These are phyloP conservation scores for Scutellaria galericulata DNA, from an alignment of 257 asterid species.

Conservation along the genomic window DNA sequence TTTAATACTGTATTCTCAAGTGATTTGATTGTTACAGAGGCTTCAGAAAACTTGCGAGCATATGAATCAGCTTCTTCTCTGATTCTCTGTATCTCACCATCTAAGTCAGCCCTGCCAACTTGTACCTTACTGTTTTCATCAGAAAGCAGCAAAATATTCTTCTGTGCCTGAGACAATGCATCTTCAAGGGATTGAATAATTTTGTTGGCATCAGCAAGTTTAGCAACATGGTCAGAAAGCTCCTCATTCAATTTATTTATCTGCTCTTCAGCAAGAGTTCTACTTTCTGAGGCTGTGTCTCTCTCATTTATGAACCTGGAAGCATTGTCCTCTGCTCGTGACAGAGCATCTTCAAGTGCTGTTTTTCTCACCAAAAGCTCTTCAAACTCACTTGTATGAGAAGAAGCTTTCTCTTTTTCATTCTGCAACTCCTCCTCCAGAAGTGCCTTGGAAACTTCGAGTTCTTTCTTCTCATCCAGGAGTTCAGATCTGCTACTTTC, in stretches of 20 bases:
- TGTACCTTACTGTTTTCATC: conserved; percentile 61
- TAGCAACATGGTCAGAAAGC: conserved; percentile 47
- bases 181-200: conserved; percentile 79
- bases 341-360: conserved; percentile 63
- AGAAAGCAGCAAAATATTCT: conserved; percentile 56
- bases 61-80: conserved; percentile 66
- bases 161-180: conserved; percentile 65
- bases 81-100: conserved; percentile 67
- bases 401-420: conserved; percentile 59
- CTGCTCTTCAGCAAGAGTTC: conserved; percentile 55
- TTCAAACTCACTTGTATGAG: conserved; percentile 54
- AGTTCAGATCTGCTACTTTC: conserved; percentile 59
- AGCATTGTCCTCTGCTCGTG: conserved; percentile 58
- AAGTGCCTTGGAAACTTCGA: conserved; percentile 59
- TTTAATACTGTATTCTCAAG: conserved; percentile 62
- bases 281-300: conserved; percentile 54
- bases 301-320: conserved; percentile 59
- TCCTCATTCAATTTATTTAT: conserved; percentile 55
- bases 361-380: conserved; percentile 58
- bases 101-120: conserved; percentile 56
- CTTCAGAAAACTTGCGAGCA: conserved; percentile 65
- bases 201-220: conserved; percentile 65
- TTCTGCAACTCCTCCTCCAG: conserved; percentile 68
- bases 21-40: conserved; percentile 58
- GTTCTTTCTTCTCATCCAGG: conserved; percentile 70